Base-by-base conservation (phyloP, 1,284 basidiomycete species). In the Puccinia horiana region DNA sequence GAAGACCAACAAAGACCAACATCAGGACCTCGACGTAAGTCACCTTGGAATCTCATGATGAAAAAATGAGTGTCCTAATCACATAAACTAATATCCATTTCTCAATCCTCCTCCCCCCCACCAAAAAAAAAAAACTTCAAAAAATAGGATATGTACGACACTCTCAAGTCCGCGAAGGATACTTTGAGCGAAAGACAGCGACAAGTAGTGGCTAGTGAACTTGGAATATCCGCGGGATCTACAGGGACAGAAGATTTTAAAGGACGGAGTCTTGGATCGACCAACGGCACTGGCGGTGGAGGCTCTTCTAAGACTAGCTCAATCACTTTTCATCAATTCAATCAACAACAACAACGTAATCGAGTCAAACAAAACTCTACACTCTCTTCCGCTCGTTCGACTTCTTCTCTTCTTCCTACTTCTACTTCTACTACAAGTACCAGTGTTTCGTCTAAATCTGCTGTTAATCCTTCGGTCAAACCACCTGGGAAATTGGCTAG, bases 281-380 rank as follows among this genome's bases (percentile, higher is more conserved):
- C 58, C 26, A 32, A 16, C 3, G 61, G 76, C 11, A 37, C 44
- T 8, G 16, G 76, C 11, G n/a, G 9, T 8, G 16, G 6, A 12
- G 40, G 18, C 23, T 49, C 37, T 26, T 47, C 40, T 29, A 80
- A 72, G 44, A 58, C 77, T 29, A 72, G 67, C 54, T 80, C 77
- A 12, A 69, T 80, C 40, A 80, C 77, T 35, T 80, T 72, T 44
- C 77, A 80, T 44, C 65, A 80, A 16, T 67, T 58, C 54, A 18
- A 70, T 20, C 49, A 70, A 47, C 44, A 58, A 29, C 65, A 44
- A 40, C 26, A 67, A 58, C 56, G 14, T 32, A 16, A 32, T n/a
- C 16, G 12, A 14, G 16, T 35, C 14, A 63, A n/a, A 63, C 14
- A 29, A 61, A 29, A 61, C 18, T 20, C 18, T 8, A 20, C 52